Percentiles rank a stretch among this genome's conserved stretches.
phyloP scores from a whole-genome alignment of 805 yeast species.

The Lachancea meyersii region DNA sequence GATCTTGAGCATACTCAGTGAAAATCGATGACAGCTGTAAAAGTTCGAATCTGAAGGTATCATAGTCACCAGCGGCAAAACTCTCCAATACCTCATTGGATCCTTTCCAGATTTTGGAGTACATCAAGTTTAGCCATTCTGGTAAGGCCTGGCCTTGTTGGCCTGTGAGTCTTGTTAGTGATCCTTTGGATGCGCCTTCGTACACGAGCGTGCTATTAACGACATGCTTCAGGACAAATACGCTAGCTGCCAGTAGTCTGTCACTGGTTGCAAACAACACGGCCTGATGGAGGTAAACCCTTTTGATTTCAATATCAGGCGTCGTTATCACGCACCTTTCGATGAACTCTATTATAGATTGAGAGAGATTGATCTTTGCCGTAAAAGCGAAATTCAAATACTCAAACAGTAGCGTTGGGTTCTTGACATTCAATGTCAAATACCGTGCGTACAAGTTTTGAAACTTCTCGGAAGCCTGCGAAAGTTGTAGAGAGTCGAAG shows the following conservation, averaged over 20 bases:
- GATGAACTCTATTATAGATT: slow-evolving; percentile 49
- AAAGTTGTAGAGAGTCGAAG: slow-evolving; percentile 56
- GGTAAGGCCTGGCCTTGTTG: slow-evolving; percentile 32
- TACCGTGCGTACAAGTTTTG: slow-evolving; percentile 44
- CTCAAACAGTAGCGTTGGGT: slow-evolving; percentile 36
- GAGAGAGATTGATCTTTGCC: slow-evolving; percentile 25
- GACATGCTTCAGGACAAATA: slow-evolving; percentile 55
- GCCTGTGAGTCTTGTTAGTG: slow-evolving; percentile 40
- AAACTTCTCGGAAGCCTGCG: slow-evolving; percentile 58
- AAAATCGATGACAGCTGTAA: slow-evolving; percentile 75
- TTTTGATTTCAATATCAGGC: slow-evolving; percentile 41
- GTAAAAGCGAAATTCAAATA: slow-evolving; percentile 34
- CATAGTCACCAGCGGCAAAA: slow-evolving; percentile 61
- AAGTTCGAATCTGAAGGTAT: slow-evolving; percentile 67
- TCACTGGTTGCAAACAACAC: slow-evolving; percentile 43
- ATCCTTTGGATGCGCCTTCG: slow-evolving; percentile 48
- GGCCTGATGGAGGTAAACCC: slow-evolving; percentile 45
- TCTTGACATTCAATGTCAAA: slow-evolving; percentile 32
- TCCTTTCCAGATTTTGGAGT: slow-evolving; percentile 65
- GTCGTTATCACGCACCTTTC: slow-evolving; percentile 50
- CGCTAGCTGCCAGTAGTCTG: slow-evolving; percentile 46
- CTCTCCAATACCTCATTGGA: slow-evolving; percentile 41
- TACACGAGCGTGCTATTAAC: slow-evolving; percentile 60
- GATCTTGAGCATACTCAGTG: slow-evolving; percentile 58
- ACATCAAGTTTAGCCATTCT: slow-evolving; percentile 60